Evolutionary conservation across 2,329 filamentous ascomycete species (phyloP), one percentile per base, ranked within the genome.

Genomic region (Hypoxylon sp.): DNA sequence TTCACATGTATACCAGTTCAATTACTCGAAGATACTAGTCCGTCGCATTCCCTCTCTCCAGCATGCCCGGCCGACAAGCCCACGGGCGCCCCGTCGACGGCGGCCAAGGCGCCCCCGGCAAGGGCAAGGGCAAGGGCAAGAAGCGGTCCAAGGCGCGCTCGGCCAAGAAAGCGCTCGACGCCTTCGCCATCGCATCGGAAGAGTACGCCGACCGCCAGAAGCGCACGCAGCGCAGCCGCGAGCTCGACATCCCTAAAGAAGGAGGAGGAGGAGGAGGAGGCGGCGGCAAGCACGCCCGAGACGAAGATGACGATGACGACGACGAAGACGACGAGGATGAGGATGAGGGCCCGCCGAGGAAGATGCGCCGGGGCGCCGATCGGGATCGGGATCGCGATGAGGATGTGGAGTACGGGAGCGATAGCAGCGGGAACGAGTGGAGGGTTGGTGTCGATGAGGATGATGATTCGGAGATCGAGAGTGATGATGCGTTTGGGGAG

Each of bases 371-470:
- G 41, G 77, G 71, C 15, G 79, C 79, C 39, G 79, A 82, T 4
- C 24, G 24, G 4, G 24, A 4, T 26, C n/a, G n/a, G n/a, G 24
- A 26, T 7, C 57, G 65, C 5, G 82, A 87, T 71, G 85, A 86
- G 17, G 84, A 84, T 44, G 82, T 87, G 15, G 91, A 94, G 60
- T 88, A 89, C 67, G 92, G 91, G 8, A 94, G 90, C 70, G 94
- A 97, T 73, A 92, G 90, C 64, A 91, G 94, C 64, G 93, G 93
- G 20, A 91, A 96, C 71, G 88, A 91, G 73, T 97, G 93, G 93
- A 89, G 85, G 51, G 82, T 97, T 52, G 93, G 94, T 24, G 82
- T 87, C 5, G 82, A 81, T 20, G 84, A 84, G 30, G 86, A 88
- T 37, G 84, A 88, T 19, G 87, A 89, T 69, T 89, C 86, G 4